Percentiles rank a stretch among this genome's conserved stretches.
Evolutionary conservation across 257 asterid species (phyloP).

Genomic region (Buddleja alternifolia): DNA sequence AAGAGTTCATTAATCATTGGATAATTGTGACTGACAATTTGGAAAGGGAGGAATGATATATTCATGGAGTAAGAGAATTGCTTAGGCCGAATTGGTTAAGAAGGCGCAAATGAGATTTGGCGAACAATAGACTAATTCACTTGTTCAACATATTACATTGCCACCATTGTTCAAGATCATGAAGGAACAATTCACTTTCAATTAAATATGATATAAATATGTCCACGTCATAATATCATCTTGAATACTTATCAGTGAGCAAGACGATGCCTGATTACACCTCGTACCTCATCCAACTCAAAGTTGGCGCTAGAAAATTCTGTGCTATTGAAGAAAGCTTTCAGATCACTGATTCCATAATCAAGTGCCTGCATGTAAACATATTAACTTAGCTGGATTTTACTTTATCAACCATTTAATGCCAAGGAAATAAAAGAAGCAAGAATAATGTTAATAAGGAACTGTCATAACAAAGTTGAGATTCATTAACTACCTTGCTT

Average conservation of each 20-base stretch:
- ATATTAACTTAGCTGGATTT: conserved; percentile 7
- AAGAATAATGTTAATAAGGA: neutral
- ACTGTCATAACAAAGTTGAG: neutral
- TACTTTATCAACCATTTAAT: neutral
- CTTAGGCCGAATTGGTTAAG: too few relatives aligned
- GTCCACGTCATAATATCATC: too few relatives aligned
- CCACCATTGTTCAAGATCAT: too few relatives aligned
- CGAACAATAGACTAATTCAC: too few relatives aligned
- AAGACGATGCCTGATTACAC: conserved; percentile 71
- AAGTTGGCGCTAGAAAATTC: conserved; percentile 73
- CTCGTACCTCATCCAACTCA: conserved; percentile 60
- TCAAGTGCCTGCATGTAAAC: conserved; percentile 69
- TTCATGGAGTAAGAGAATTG: too few relatives aligned
- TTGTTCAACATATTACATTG: too few relatives aligned
- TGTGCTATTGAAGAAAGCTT: conserved; percentile 68
- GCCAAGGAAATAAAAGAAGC: neutral
- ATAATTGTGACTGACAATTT: too few relatives aligned
- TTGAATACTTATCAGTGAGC: conserved; percentile 28
- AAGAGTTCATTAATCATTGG: too few relatives aligned
- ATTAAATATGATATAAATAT: too few relatives aligned
- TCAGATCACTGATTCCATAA: conserved; percentile 76
- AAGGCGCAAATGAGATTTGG: too few relatives aligned
- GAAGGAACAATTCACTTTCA: too few relatives aligned
- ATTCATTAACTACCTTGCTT: conserved; percentile 62
- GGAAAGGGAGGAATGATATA: too few relatives aligned